Evolutionary conservation across 1,139 yeast species (phyloP).

Genomic region (Taphrina communis): DNA sequence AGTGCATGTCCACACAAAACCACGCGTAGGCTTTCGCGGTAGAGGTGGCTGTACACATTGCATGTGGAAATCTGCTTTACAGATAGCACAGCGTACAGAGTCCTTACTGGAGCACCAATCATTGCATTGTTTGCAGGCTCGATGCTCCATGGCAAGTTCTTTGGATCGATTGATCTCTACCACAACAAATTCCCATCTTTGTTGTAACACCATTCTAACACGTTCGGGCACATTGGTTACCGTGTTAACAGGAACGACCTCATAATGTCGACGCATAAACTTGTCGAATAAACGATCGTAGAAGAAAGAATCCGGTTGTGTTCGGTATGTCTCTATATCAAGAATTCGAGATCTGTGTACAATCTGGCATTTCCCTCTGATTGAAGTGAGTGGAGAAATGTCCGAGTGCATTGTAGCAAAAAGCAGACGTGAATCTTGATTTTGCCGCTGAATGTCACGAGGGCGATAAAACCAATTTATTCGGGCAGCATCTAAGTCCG

Average conservation of each 20-base stretch:
- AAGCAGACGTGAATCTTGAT: conserved; percentile 73
- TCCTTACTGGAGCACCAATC: conserved; percentile 84
- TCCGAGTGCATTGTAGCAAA: conserved; percentile 89
- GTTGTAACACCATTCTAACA: conserved; percentile 67
- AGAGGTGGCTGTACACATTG: conserved; percentile 87
- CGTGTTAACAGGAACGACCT: conserved; percentile 67
- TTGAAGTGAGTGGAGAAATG: conserved; percentile 75
- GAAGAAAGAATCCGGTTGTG: conserved; percentile 73
- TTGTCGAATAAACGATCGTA: conserved; percentile 86
- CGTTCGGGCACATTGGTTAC: conserved; percentile 64
- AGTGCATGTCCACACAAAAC: conserved; percentile 94
- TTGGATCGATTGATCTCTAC: conserved; percentile 74
- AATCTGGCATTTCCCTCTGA: conserved; percentile 77
- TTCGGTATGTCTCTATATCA: conserved; percentile 62
- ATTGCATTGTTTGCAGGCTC: conserved; percentile 74
- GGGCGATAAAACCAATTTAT: conserved; percentile 95
- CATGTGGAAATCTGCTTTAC: conserved; percentile 75
- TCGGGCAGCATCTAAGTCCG: conserved; percentile 64
- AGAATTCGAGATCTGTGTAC: conserved; percentile 70
- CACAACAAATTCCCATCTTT: conserved; percentile 74
- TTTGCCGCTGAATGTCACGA: conserved; percentile 73
- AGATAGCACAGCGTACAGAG: conserved; percentile 82
- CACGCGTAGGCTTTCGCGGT: conserved; percentile 77
- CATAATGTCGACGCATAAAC: conserved; percentile 82
- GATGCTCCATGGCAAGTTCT: conserved; percentile 67